Evolutionary conservation across 2,329 filamentous ascomycete species (phyloP).

Genomic region (Alternaria hordeiaustralica): DNA sequence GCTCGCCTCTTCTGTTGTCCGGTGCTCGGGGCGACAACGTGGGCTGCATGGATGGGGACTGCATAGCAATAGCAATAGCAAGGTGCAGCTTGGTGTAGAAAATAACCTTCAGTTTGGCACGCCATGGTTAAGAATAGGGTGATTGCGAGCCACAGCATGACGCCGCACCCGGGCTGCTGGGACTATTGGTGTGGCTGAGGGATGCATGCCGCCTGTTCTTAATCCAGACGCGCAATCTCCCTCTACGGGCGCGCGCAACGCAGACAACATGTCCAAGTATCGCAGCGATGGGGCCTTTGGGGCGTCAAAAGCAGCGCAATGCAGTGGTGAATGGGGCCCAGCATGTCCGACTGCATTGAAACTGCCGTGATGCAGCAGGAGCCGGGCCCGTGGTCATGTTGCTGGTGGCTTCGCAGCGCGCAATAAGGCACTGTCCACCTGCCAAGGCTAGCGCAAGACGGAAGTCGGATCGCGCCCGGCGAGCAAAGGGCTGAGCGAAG

Average conservation of each 20-base stretch:
- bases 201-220: slow-evolving; percentile 12
- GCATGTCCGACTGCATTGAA: slow-evolving; percentile 1
- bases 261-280: neutral
- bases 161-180: slow-evolving; percentile 13
- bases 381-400: slow-evolving; percentile 1
- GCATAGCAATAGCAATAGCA: neutral
- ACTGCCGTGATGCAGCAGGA: neutral
- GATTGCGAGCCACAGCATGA: slow-evolving; percentile 17
- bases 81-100: neutral
- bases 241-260: slow-evolving; percentile 3
- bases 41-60: neutral
- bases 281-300: neutral
- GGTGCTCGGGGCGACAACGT: slow-evolving; percentile 1
- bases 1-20: slow-evolving; percentile 4
- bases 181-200: slow-evolving; percentile 21
- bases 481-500: slow-evolving; percentile 13
- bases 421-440: slow-evolving; percentile 19
- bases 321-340: neutral
- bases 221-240: slow-evolving; percentile 27
- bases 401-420: neutral
- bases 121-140: slow-evolving; percentile 6
- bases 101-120: slow-evolving; percentile 8
- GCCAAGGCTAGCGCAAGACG: slow-evolving; percentile 21
- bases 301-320: neutral
- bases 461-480: slow-evolving; percentile 15